phyloP scores from a whole-genome alignment of 1,284 basidiomycete species.

The Kalmanozyma brasiliensis region DNA sequence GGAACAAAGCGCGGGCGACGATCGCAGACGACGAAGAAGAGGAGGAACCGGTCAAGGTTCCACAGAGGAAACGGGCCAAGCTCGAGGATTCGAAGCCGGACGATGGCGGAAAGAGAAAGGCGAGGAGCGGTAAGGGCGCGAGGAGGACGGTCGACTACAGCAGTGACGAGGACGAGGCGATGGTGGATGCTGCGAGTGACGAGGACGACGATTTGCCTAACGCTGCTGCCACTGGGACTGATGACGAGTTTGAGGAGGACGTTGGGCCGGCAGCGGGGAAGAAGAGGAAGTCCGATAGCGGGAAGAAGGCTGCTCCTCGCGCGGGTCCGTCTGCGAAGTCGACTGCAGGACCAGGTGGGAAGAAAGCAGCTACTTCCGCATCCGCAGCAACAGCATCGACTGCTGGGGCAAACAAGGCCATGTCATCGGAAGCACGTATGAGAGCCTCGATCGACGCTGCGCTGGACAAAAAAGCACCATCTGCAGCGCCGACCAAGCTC shows the following conservation, averaged over 20 bases:
- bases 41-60: slow-evolving; percentile 9
- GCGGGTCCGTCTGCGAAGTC: slow-evolving; percentile 4
- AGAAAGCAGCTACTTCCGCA: slow-evolving; percentile 7
- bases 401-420: slow-evolving; percentile 10
- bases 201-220: slow-evolving; percentile 33
- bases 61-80: slow-evolving; percentile 29
- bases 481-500: slow-evolving; percentile 17
- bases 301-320: slow-evolving; percentile 8
- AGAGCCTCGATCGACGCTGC: slow-evolving; percentile 47
- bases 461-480: slow-evolving; percentile 23
- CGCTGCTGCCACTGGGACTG: slow-evolving; percentile 12
- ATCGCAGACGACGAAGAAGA: slow-evolving; percentile 30
- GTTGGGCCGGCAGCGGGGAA: slow-evolving; percentile 3
- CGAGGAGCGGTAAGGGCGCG: neutral
- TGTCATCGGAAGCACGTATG: slow-evolving; percentile 39
- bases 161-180: slow-evolving; percentile 27
- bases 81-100: slow-evolving; percentile 3
- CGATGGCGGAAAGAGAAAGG: slow-evolving; percentile 1
- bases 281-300: slow-evolving; percentile 1
- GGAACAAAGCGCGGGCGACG: slow-evolving; percentile 11
- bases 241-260: slow-evolving; percentile 20
- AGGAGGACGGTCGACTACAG: slow-evolving; percentile 19
- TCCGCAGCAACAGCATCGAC: slow-evolving; percentile 5
- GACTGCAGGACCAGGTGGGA: slow-evolving; percentile 4
- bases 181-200: slow-evolving; percentile 28